Base-by-base conservation (phyloP, 768 basidiomycete genomes). In the Suillus spraguei region DNA sequence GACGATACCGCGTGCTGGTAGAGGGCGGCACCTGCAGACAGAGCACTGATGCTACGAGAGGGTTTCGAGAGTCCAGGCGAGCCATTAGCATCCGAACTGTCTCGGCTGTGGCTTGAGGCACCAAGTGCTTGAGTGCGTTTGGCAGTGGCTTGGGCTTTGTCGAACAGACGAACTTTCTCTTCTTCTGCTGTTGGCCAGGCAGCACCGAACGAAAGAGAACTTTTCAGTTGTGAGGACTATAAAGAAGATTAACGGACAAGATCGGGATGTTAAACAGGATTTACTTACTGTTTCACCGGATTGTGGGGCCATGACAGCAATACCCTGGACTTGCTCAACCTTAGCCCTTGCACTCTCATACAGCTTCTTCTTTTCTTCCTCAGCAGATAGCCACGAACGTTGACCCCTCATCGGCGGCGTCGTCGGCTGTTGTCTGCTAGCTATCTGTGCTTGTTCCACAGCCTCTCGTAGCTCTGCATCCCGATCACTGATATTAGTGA, bases 121-220 rank as follows among this genome's bases (percentile, higher is more conserved):
- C 74, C 79, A 24, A 62, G 68, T 7, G 80, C 84, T 69, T 89
- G 90, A 5, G 83, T 83, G 60, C 80, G 81, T 61, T 79, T 81
- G 2, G 86, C 92, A n/a, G 83, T 87, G 1, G 82, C 85, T 69
- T 88, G 87, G 0, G 92, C 91, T 56, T 85, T 72, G 58, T 89
- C 79, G 73, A 83, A 92, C n/a, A 92, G 71, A n/a, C 83, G 80
- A 1, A 82, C 74, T 68, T 94, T 94, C 71, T 94, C 92, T 61
- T 87, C 84, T 74, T 92, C 92, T 0, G 93, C 90, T 1, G 87
- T 82, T 8, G 79, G 79, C 90, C 89, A 93, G 22, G 70, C 54
- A 3, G 68, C 56, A 41, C 28, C 39, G 28, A 28, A 3, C 3
- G 56, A 58, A 41, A 22, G 54, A 20, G 70, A 58, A 4, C 61